Base-by-base conservation (phyloP, 192 early-diverging fungal species). In the Umbelopsis isabellina region DNA sequence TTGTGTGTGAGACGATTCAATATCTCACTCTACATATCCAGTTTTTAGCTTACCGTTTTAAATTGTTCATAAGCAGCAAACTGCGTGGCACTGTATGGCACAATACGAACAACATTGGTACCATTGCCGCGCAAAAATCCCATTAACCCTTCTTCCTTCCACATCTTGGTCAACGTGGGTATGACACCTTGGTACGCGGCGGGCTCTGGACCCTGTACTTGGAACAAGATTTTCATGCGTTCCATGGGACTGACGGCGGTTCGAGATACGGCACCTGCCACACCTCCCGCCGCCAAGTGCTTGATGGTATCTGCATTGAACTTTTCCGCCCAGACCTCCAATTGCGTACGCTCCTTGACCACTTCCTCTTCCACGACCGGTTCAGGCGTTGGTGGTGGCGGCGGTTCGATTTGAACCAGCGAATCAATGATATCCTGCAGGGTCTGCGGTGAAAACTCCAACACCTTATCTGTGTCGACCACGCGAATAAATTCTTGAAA, bases 151-250 rank as follows among this genome's bases (percentile, higher is more conserved):
- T 93, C 92, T 25, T 93, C 92, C 20, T 74, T 81, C 92, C 92
- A 93, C 79, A 93, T 91, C 77, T 87, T 91, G 13, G 72, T 77
- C 72, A 93, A 76, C n/a, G 92, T 93, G 12, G 88, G 87, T 21
- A 84, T 70, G 7, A 93, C 84, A 41, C 92, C 91, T 51, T 83
- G 84, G 72, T 92, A 93, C 52, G 79, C 76, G 45, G 89, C 82
- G 22, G 84, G 82, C 47, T 86, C 84, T 27, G 84, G 79, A 68
- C 85, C 89, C 85, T 90, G 75, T 79, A 88, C 89, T 86, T 93
- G 92, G 78, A 93, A 93, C 61, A 93, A 79, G 71, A 93, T 93
- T 80, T 93, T 93, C 87, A 92, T 93, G 64, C 92, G 85, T 75
- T 93, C 92, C 41, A 93, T 76, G 46, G 92, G 92, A 72, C 89